Percentiles rank a stretch among this genome's conserved stretches.
Evolutionary conservation across 306 rosid genomes (phyloP).

Genomic region (Dryas alaskensis): DNA sequence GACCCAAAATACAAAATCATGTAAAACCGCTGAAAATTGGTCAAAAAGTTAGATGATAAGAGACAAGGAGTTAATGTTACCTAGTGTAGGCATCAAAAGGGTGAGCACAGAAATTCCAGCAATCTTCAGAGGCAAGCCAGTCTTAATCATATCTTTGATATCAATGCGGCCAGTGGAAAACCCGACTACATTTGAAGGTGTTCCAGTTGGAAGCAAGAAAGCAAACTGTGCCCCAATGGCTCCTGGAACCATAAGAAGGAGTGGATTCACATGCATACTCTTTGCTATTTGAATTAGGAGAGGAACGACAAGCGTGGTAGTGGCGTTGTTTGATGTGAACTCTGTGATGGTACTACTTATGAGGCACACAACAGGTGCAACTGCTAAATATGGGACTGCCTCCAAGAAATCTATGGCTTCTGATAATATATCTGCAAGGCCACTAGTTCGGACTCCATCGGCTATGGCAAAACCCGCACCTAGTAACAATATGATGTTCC

Average conservation of each 20-base stretch:
- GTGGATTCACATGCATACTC: conserved; percentile 68
- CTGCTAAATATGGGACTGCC: conserved; percentile 57
- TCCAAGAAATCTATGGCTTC: conserved; percentile 54
- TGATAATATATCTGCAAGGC: conserved; percentile 64
- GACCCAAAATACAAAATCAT: not conserved
- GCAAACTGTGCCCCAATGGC: conserved; percentile 79
- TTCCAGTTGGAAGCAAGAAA: conserved; percentile 70
- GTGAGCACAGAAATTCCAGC: conserved; percentile 56
- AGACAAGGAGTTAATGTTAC: conserved; percentile 27
- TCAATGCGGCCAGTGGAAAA: conserved; percentile 74
- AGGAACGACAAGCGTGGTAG: conserved; percentile 73
- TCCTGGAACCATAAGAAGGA: conserved; percentile 79
- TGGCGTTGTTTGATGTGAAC: conserved; percentile 79
- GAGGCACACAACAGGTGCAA: conserved; percentile 66
- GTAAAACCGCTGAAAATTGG: not conserved
- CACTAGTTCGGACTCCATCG: conserved; percentile 73
- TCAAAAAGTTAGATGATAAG: not conserved
- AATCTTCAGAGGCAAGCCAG: conserved; percentile 70
- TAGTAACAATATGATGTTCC: conserved; percentile 71
- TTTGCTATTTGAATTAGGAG: conserved; percentile 61
- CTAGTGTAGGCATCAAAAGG: conserved; percentile 74
- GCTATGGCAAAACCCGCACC: conserved; percentile 96
- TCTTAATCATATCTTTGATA: conserved; percentile 69
- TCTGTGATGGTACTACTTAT: conserved; percentile 70
- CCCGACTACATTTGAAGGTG: conserved; percentile 80